Base-by-base conservation (phyloP, 2,329 filamentous ascomycete genomes). In the Phoma herbarum region DNA sequence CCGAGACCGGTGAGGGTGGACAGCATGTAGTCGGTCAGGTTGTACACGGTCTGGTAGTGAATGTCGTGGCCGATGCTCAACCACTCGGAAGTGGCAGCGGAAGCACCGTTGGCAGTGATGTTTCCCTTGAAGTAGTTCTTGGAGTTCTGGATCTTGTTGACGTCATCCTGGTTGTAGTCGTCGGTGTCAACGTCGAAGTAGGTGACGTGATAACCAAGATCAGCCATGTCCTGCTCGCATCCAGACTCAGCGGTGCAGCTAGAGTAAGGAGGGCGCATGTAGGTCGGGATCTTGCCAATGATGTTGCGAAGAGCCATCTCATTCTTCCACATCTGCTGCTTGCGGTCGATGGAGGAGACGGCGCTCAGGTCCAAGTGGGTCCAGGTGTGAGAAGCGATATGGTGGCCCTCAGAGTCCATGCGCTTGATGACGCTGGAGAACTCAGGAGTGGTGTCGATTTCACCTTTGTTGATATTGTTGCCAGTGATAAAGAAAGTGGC, bases 401-500 rank as follows among this genome's bases (percentile, higher is more conserved):
- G 86, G 72, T 89, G 87, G 11, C 85, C 85, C 6, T 84, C 81
- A 39, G 71, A 61, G 57, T 81, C 62, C 80, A 85, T 85, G 60
- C 83, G 82, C 74, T 84, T 82, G 57, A 88, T 83, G n/a, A 84
- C 82, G 11, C 77, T 75, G 11, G 75, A 71, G 69, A 82, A 83
- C 61, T 75, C 75, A 11, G 78, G 76, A 16, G 76, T 78, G 53
- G 82, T 78, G 61, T 87, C 85, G 64, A 87, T 86, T 64, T 80
- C 72, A 35, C 84, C 84, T 72, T 86, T 86, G 64, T 80, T 80
- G 37, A 83, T 77, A 73, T 85, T 86, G 73, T 82, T 85, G 5
- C 84, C 84, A 8, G 82, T 86, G 60, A 90, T 80, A 74, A 90
- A 90, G 72, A 91, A 91, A 2, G 88, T 90, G 1, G 86, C 88